phyloP scores from a whole-genome alignment of 2,329 filamentous ascomycete genomes.

The Hypocrella siamensis region DNA sequence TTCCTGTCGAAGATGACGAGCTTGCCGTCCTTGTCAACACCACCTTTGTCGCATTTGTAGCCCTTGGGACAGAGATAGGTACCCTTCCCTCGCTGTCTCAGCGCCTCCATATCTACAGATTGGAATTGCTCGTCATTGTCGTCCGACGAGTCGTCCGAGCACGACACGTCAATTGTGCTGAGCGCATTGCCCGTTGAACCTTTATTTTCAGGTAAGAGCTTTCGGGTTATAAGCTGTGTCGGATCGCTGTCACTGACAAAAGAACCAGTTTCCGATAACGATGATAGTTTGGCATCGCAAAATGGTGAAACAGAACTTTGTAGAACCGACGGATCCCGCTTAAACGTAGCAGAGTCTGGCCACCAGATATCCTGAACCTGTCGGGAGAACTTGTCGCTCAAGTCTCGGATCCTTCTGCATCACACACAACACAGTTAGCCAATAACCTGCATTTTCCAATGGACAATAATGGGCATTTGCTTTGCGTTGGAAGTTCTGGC shows the following conservation, averaged over 20 bases:
- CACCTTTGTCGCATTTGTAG: constrained; percentile 21
- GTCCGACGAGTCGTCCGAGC: constrained; percentile 14
- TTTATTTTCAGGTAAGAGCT: constrained; percentile 9
- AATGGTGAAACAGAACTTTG: constrained; percentile 10
- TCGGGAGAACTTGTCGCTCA: constrained; percentile 17
- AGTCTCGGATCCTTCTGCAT: constrained; percentile 17
- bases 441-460: no score
- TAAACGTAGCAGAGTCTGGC: constrained; percentile 6
- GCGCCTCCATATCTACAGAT: constrained; percentile 21
- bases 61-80: constrained; percentile 20
- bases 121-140: constrained; percentile 19
- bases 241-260: constrained; percentile 8
- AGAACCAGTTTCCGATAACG: constrained; percentile 6
- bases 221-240: constrained; percentile 8
- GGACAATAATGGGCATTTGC: no score
- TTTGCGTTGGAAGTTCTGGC: no score
- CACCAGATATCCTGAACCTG: constrained; percentile 18
- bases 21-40: constrained; percentile 21
- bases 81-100: constrained; percentile 23
- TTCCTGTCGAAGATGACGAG: constrained; percentile 24
- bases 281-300: constrained; percentile 7
- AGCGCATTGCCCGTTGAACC: constrained; percentile 5
- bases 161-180: constrained; percentile 6
- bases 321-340: constrained; percentile 5
- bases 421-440: no score